phyloP scores from a whole-genome alignment of 176 grass and related monocot genomes.

The Canna indica region DNA sequence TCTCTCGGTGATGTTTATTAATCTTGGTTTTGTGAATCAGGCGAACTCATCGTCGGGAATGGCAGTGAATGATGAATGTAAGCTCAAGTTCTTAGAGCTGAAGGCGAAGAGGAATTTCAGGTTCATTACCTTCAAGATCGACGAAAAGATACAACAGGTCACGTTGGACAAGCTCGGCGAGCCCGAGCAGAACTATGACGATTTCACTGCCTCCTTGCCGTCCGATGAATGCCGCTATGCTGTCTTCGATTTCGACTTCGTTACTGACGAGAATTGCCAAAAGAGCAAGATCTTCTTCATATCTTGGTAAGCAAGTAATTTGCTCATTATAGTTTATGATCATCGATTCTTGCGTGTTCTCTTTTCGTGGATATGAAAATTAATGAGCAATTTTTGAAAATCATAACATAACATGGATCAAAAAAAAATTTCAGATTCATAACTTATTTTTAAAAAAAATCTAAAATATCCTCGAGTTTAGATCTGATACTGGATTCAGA shows the following conservation, averaged over 20 bases:
- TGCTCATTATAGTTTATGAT: neutral
- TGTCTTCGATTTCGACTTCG: constrained; percentile 18
- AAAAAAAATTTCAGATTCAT: too few relatives aligned
- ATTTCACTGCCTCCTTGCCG: constrained; percentile 8
- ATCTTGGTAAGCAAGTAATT: neutral
- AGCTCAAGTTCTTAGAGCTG: constrained; percentile 21
- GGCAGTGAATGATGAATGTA: constrained; percentile 19
- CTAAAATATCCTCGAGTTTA: too few relatives aligned
- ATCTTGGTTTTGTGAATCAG: neutral
- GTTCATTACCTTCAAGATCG: constrained; percentile 21
- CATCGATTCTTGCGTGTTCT: neutral
- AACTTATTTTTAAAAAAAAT: too few relatives aligned
- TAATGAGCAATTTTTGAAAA: too few relatives aligned
- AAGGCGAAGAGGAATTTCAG: constrained; percentile 23
- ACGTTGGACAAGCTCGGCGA: constrained; percentile 17
- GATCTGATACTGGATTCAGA: too few relatives aligned
- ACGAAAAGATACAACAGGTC: constrained; percentile 20
- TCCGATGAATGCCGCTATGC: constrained; percentile 14
- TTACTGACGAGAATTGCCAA: constrained; percentile 25
- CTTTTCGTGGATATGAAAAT: too few relatives aligned
- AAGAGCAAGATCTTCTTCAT: constrained; percentile 36
- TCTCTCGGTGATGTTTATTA: too few relatives aligned
- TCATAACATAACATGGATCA: too few relatives aligned
- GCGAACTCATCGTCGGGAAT: constrained; percentile 18
- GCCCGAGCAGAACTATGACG: constrained; percentile 17